Evolutionary conservation across 805 yeast species (phyloP), one percentile per base, ranked within the genome.

Genomic region (Hanseniaspora lachancei): DNA sequence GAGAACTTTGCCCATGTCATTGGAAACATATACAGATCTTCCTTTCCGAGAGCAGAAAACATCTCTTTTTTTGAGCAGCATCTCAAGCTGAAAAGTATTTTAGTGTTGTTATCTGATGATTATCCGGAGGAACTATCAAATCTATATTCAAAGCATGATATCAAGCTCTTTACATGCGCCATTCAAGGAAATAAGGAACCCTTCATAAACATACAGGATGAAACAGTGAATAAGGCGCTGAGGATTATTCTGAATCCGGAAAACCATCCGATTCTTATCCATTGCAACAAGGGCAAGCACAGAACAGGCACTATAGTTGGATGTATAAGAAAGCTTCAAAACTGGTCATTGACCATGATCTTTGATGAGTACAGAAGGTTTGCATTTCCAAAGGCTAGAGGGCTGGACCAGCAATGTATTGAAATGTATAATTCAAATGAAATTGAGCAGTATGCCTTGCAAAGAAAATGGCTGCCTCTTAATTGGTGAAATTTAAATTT

Each of bases 241-340:
- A 81, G 83, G 64, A 84, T 89, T 36, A 86, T 88, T 15, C 67
- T 88, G 16, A 76, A 93, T 63, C 96, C 97, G 0, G 81, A 67
- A 23, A 91, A 93, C 68, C 97, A 89, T 57, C 98, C 98, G 1
- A 73, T 93, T 13, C 72, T 93, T 60, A 86, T 93, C 46, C 98
- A 93, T 68, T 93, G 98, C 70, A 93, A 93, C 70, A 73, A 96
- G 58, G 98, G 98, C 12, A 93, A 91, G 67, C 98, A 93, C 68
- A 76, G 98, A 62, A 93, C 98, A 0, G 98, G 98, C 0, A 93
- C 97, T 68, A 74, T 93, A 16, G 89, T 93, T 34, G 98, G 98
- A 2, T 91, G 96, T 64, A 75, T 93, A 36, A 72, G 98, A 58
- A 75, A 93, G 62, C 70, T 89, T 54, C 97, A 91, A 65, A 81